Evolutionary conservation across 768 basidiomycete genomes (phyloP).

Genomic region (Candolleomyces eurysporus): DNA sequence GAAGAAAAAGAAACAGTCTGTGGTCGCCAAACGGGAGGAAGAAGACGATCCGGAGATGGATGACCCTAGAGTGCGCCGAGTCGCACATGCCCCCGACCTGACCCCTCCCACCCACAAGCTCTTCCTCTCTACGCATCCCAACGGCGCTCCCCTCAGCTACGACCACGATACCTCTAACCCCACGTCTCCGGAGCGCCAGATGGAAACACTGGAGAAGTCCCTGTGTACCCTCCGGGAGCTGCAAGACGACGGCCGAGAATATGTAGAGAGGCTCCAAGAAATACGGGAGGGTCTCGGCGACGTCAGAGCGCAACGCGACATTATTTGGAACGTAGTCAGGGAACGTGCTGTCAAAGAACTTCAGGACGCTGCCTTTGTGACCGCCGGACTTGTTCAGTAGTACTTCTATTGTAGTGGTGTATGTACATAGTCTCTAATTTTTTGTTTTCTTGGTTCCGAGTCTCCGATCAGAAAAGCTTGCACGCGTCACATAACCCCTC

Average conservation of each 20-base stretch:
- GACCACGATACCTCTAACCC: conserved; percentile 61
- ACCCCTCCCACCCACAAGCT: conserved; percentile 64
- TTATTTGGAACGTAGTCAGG: conserved; percentile 76
- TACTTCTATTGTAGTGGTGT: background rate
- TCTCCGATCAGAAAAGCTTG: background rate
- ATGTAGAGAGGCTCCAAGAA: conserved; percentile 80
- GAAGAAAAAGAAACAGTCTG: conserved; percentile 32
- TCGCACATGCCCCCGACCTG: conserved; percentile 65
- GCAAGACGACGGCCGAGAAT: conserved; percentile 85
- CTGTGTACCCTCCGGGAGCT: conserved; percentile 72
- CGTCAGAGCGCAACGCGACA: conserved; percentile 65
- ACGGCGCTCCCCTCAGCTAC: conserved; percentile 39
- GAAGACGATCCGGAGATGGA: conserved; percentile 55
- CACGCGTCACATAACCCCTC: conserved; percentile 4
- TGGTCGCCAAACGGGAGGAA: conserved; percentile 68
- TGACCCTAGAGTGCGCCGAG: conserved; percentile 37
- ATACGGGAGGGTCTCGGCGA: conserved; percentile 81
- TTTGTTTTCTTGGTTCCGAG: conserved; percentile 3
- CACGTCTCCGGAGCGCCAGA: conserved; percentile 61
- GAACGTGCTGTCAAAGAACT: conserved; percentile 73
- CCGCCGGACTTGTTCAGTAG: conserved; percentile 22
- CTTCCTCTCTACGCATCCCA: conserved; percentile 54
- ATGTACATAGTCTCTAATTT: background rate
- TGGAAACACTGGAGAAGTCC: conserved; percentile 72
- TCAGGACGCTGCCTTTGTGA: conserved; percentile 56